Evolutionary conservation across 2,329 filamentous ascomycete species (phyloP), one percentile per base, ranked within the genome.

Genomic region (Sphaerulina musiva): DNA sequence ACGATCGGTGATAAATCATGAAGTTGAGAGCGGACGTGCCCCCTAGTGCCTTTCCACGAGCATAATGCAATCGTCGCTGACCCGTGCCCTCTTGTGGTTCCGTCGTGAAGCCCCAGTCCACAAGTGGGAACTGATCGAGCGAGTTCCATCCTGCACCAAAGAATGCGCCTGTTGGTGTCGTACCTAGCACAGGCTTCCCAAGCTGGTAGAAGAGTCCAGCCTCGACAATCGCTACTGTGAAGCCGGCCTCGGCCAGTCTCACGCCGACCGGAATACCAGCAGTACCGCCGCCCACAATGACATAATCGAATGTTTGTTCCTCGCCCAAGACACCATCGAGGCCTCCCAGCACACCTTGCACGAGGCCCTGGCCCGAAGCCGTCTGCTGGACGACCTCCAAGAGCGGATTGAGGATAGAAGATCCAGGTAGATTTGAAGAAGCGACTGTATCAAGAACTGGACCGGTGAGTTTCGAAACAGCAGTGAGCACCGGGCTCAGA

Each of bases 31-130:
- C 17, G 9, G 26, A 46, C 39, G 10, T 49, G 47, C 62, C 62
- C 29, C 63, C 64, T 2, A 66, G 54, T n/a, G 56, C 62, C 54
- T 66, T 68, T n/a, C 62, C 65, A 54, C 61, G 46, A 10, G 42
- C 59, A 54, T 64, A 65, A 14, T 54, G 51, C 17, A 55, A 46
- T 11, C 11, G 23, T 29, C 34, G 50, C 20, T 43, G 41, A 20
- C 14, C 39, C 1, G 29, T 17, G 3, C 32, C 45, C 20, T 42
- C 26, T 31, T 59, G 51, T 7, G 57, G 51, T 7, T 26, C 42
- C 2, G 56, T 54, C 34, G 50, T 6, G 26, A 41, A 53, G 42
- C 51, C 34, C 54, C 53, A 51, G 36, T 68, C 62, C 0, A 63
- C 52, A 20, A 56, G 50, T 17, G 56, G 56, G 9, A 56, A 56